Percentiles rank a stretch among this genome's conserved stretches.
phyloP scores from a whole-genome alignment of 2,329 filamentous ascomycete species.

The Lachnellula willkommii region DNA sequence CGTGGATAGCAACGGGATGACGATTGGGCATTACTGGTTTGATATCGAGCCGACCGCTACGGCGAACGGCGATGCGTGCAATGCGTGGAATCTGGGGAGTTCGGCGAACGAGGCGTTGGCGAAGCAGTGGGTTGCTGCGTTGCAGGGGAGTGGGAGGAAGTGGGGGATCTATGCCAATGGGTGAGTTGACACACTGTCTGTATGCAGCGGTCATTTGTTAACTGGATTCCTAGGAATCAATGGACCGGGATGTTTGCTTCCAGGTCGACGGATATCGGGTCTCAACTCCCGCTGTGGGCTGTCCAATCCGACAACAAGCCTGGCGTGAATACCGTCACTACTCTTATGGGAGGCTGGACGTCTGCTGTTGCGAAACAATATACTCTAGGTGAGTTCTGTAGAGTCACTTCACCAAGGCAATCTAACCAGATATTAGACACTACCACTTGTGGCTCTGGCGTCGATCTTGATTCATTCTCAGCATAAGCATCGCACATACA shows the following conservation, averaged over 20 bases:
- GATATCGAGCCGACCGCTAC: slow-evolving; percentile 21
- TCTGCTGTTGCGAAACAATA: slow-evolving; percentile 24
- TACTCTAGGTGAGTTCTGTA: slow-evolving; percentile 13
- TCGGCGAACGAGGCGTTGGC: slow-evolving; percentile 20
- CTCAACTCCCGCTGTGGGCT: slow-evolving; percentile 25
- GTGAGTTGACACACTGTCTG: slow-evolving; percentile 7
- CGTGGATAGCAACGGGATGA: slow-evolving; percentile 17
- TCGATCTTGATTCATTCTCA: slow-evolving; percentile 13
- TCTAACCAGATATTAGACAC: neutral
- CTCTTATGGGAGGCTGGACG: slow-evolving; percentile 25
- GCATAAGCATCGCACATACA: neutral
- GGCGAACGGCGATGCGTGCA: slow-evolving; percentile 9
- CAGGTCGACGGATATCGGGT: slow-evolving; percentile 21
- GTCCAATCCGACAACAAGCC: slow-evolving; percentile 20
- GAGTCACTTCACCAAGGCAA: neutral
- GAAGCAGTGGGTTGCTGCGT: slow-evolving; percentile 19
- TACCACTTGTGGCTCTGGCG: slow-evolving; percentile 20
- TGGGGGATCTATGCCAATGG: slow-evolving; percentile 28
- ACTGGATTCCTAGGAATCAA: slow-evolving; percentile 18
- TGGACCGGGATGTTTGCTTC: slow-evolving; percentile 23
- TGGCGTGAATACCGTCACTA: slow-evolving; percentile 20
- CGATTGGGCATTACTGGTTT: slow-evolving; percentile 21
- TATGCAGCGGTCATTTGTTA: no score
- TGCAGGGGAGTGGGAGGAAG: slow-evolving; percentile 14
- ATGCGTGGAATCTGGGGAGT: slow-evolving; percentile 21